A percentile compares a stretch with the other conserved stretches of the same genome.
phyloP scores from a whole-genome alignment of 495 filamentous ascomycete species.

The Jackrogersella minutella region DNA sequence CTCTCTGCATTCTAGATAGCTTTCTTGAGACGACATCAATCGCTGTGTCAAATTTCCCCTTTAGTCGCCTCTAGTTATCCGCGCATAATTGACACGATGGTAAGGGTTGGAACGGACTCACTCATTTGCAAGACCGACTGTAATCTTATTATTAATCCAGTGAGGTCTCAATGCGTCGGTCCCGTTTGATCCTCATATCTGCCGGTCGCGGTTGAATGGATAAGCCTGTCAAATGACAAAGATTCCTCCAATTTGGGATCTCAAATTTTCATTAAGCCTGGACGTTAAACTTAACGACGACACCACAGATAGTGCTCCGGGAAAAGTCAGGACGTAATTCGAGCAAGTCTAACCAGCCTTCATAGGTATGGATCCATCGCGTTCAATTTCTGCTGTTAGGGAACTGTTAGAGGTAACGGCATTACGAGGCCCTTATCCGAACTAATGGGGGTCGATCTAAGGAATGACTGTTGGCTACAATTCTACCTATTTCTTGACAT shows the following conservation, averaged over 20 bases:
- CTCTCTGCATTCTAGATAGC: background rate
- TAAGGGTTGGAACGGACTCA: constrained; percentile 1
- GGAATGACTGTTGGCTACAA: too few species aligned
- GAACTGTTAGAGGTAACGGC: too few species aligned
- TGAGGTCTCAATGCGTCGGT: constrained; percentile 3
- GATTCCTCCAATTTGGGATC: constrained; percentile 14
- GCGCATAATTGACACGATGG: constrained; percentile 2
- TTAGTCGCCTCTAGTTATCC: background rate
- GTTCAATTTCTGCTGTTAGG: too few species aligned
- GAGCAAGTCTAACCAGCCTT: background rate
- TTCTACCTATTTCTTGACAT: constrained; percentile 28
- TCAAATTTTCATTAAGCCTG: background rate
- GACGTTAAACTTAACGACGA: background rate
- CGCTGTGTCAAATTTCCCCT: background rate
- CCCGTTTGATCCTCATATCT: constrained; percentile 3
- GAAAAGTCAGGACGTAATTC: constrained; percentile 1
- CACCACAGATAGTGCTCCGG: background rate
- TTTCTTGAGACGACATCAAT: background rate
- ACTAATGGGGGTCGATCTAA: too few species aligned
- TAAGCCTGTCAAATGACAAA: constrained; percentile 16
- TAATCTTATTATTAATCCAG: background rate
- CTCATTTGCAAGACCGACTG: background rate
- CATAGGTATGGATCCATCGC: too few species aligned
- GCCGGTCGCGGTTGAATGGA: constrained; percentile 17
- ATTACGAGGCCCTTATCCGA: too few species aligned